phyloP scores from a whole-genome alignment of 345 rosid genomes.

The Arabis hirsuta region DNA sequence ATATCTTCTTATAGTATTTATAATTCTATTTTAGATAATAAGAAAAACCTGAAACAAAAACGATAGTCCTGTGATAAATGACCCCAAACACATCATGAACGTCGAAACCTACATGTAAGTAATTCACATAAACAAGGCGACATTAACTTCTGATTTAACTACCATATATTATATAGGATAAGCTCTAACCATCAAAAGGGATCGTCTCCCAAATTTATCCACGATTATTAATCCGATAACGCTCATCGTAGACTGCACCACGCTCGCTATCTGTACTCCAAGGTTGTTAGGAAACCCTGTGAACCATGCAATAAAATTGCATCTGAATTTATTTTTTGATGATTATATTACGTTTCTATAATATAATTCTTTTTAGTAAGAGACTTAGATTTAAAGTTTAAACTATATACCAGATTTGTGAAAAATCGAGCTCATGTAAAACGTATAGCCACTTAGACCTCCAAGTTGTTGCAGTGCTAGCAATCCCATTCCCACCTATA shows the following conservation, averaged over 20 bases:
- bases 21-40: not conserved
- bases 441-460: constrained; percentile 66
- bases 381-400: not conserved
- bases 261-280: constrained; percentile 27
- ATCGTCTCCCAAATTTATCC: constrained; percentile 75
- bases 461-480: constrained; percentile 89
- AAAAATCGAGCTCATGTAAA: constrained; percentile 61
- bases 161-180: not conserved
- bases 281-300: constrained; percentile 38
- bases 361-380: not conserved
- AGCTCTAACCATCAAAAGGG: constrained; percentile 62
- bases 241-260: constrained; percentile 64
- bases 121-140: not conserved
- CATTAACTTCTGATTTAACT: not conserved
- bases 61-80: constrained; percentile 62
- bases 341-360: not conserved
- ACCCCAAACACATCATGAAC: constrained; percentile 76
- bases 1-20: too few species aligned
- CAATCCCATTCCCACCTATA: constrained; percentile 72
- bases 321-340: not conserved
- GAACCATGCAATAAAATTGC: not conserved
- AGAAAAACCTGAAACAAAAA: constrained; percentile 63
- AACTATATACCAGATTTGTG: constrained; percentile 53
- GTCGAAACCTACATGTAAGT: constrained; percentile 63
- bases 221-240: constrained; percentile 64